Evolutionary conservation across 495 filamentous ascomycete genomes (phyloP).

Genomic region (Talaromyces stipitatus): DNA sequence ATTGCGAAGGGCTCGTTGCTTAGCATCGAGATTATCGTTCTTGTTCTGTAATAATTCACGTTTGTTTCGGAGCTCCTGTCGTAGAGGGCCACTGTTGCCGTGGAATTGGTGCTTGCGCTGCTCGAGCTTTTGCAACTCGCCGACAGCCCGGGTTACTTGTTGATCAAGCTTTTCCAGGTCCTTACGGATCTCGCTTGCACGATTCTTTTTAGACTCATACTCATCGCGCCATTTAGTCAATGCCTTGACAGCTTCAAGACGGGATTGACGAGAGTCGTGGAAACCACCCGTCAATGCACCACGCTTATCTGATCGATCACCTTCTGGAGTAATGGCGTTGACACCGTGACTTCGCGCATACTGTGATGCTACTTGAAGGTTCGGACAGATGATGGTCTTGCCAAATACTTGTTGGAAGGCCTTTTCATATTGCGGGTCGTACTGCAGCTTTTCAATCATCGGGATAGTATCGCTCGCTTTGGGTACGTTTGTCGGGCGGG

Average conservation of each 20-base stretch:
- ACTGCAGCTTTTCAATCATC: slow-evolving; percentile 80
- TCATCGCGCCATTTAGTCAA: slow-evolving; percentile 66
- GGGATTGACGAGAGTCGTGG: slow-evolving; percentile 72
- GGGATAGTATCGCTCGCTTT: slow-evolving; percentile 79
- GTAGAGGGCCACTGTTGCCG: slow-evolving; percentile 72
- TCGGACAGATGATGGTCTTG: slow-evolving; percentile 89
- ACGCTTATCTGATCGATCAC: slow-evolving; percentile 87
- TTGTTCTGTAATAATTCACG: slow-evolving; percentile 63
- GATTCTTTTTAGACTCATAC: slow-evolving; percentile 56
- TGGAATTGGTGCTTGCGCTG: slow-evolving; percentile 72
- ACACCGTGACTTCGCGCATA: slow-evolving; percentile 87
- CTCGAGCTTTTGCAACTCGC: slow-evolving; percentile 75
- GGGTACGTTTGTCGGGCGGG: slow-evolving; percentile 64
- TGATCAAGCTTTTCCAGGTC: slow-evolving; percentile 75
- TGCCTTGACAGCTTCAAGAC: slow-evolving; percentile 74
- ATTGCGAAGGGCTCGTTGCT: slow-evolving; percentile 58
- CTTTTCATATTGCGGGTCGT: slow-evolving; percentile 65
- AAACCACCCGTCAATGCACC: slow-evolving; percentile 93
- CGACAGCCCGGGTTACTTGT: slow-evolving; percentile 71
- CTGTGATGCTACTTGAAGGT: slow-evolving; percentile 73
- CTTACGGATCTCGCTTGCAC: slow-evolving; percentile 49
- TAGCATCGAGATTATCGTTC: slow-evolving; percentile 66
- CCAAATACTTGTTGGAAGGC: slow-evolving; percentile 94
- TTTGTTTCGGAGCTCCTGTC: slow-evolving; percentile 64
- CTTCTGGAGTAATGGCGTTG: slow-evolving; percentile 87